Percentiles rank a stretch among this genome's conserved stretches.
Evolutionary conservation across 139 green algal genomes (phyloP).

Genomic region (Zygnema circumcarinatum): DNA sequence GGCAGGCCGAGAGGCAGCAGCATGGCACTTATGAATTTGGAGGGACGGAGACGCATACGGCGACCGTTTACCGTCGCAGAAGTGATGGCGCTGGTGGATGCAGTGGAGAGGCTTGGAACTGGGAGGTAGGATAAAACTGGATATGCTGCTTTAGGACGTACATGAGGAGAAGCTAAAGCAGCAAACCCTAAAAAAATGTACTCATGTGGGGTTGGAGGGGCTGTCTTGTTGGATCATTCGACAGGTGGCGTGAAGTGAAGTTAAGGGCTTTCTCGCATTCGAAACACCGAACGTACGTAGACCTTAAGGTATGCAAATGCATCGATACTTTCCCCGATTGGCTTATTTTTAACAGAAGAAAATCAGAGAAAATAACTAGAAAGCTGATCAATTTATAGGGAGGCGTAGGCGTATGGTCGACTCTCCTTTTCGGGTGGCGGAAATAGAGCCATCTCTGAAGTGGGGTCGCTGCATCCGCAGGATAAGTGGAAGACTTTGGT

Average conservation of each 20-base stretch:
- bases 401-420: too few species aligned
- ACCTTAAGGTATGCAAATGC: constrained; percentile 56
- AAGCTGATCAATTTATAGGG: too few species aligned
- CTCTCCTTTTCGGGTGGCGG: too few species aligned
- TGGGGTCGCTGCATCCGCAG: too few species aligned
- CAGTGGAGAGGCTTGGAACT: constrained; percentile 47
- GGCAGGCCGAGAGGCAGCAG: neutral
- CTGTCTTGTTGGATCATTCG: constrained; percentile 6
- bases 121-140: constrained; percentile 46
- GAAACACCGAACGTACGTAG: constrained; percentile 57
- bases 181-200: constrained; percentile 2
- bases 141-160: neutral
- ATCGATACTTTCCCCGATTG: too few species aligned
- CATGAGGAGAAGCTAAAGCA: constrained; percentile 13
- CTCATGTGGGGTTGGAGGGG: neutral
- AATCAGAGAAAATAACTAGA: too few species aligned
- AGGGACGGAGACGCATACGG: constrained; percentile 37
- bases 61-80: constrained; percentile 51
- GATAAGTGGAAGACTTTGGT: constrained; percentile 63
- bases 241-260: constrained; percentile 62
- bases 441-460: too few species aligned
- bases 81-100: constrained; percentile 39
- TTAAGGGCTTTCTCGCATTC: constrained; percentile 30
- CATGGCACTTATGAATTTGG: constrained; percentile 9
- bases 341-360: too few species aligned